Evolutionary conservation across 2,329 filamentous ascomycete genomes (phyloP).

Genomic region (Cladorrhinum sp.): DNA sequence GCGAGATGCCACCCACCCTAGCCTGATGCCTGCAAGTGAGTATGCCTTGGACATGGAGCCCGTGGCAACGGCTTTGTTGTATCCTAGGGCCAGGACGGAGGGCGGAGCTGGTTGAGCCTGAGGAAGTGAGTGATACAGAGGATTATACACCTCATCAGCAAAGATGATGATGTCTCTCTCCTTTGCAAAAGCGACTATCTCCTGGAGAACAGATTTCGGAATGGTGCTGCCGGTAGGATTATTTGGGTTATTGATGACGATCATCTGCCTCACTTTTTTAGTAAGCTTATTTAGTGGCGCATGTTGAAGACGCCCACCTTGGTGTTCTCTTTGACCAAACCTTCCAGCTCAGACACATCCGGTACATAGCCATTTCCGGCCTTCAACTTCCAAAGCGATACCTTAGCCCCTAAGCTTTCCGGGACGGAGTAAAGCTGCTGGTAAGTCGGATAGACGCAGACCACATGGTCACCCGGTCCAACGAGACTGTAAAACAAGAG

Average conservation of each 20-base stretch:
- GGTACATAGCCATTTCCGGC: constrained; percentile 64
- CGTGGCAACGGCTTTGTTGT: constrained; percentile 67
- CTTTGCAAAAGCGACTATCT: constrained; percentile 62
- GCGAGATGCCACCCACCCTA: constrained; percentile 78
- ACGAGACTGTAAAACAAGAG: constrained; percentile 72
- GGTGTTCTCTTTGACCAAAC: constrained; percentile 64
- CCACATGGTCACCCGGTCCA: constrained; percentile 73
- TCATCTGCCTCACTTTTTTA: constrained; percentile 45
- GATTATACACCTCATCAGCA: constrained; percentile 79
- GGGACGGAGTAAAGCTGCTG: constrained; percentile 80
- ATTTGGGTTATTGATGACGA: constrained; percentile 68
- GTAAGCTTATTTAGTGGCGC: neutral
- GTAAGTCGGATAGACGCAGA: constrained; percentile 85
- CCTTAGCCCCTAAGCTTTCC: constrained; percentile 69
- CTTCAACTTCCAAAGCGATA: constrained; percentile 71
- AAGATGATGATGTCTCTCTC: constrained; percentile 64
- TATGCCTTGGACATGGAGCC: constrained; percentile 86
- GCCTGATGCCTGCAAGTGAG: constrained; percentile 73
- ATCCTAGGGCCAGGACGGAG: constrained; percentile 68
- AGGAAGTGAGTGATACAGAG: constrained; percentile 68
- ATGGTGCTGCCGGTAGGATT: constrained; percentile 77
- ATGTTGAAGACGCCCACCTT: constrained; percentile 55
- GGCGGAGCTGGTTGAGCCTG: constrained; percentile 55
- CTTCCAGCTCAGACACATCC: constrained; percentile 62
- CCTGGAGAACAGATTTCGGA: constrained; percentile 56